Evolutionary conservation across 1,139 yeast species (phyloP).

Genomic region (Saccharomyces hybrid): DNA sequence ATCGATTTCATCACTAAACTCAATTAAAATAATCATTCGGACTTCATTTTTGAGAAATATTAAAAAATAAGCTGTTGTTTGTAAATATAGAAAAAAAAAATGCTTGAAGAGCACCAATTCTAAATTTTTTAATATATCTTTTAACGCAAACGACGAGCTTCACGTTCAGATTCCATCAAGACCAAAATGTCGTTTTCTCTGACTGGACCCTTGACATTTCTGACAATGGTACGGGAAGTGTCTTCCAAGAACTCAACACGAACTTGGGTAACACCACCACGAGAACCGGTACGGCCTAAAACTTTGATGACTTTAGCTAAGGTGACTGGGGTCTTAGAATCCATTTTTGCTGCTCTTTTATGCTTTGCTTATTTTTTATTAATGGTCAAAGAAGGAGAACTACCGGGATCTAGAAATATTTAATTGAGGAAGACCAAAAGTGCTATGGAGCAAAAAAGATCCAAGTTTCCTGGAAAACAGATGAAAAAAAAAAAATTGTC

Average conservation of each 20-base stretch:
- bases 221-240: constrained; percentile 95
- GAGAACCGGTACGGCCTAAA: constrained; percentile 99
- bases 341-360: constrained; percentile 36
- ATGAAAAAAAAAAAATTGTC: constrained; percentile 2
- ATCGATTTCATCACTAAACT: not conserved
- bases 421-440: not conserved
- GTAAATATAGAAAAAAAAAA: not conserved
- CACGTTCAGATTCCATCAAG: constrained; percentile 99
- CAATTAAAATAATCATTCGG: not conserved
- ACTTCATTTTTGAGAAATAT: not conserved
- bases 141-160: constrained; percentile 68
- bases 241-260: constrained; percentile 99
- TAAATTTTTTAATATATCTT: constrained; percentile 1
- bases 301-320: constrained; percentile 99
- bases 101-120: constrained; percentile 5
- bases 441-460: not conserved
- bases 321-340: constrained; percentile 93
- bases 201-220: constrained; percentile 99
- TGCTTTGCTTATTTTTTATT: constrained; percentile 5
- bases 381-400: constrained; percentile 1
- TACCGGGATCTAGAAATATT: not conserved
- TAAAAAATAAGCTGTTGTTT: not conserved
- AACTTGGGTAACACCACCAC: constrained; percentile 99
- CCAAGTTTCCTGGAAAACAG: not conserved
- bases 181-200: constrained; percentile 99